phyloP scores from a whole-genome alignment of 78 protist species.

The Dictyostelium intermedium region DNA sequence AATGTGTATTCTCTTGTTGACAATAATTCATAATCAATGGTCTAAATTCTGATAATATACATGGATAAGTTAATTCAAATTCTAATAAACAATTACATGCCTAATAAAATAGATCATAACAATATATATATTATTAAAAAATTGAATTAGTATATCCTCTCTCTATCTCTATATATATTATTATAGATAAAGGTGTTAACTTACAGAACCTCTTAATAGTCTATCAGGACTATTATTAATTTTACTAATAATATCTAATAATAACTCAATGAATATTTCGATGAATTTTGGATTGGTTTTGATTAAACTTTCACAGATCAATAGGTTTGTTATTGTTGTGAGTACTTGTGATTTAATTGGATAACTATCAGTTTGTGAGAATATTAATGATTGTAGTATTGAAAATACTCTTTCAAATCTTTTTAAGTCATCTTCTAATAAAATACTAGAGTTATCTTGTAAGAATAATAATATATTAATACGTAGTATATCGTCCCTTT shows the following conservation, averaged over 20 bases:
- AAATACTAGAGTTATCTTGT: constrained; percentile 33
- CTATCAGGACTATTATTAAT: constrained; percentile 53
- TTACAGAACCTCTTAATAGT: constrained; percentile 63
- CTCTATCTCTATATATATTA: no score
- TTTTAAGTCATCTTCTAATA: constrained; percentile 62
- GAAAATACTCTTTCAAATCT: constrained; percentile 48
- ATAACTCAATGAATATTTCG: constrained; percentile 28
- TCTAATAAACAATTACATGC: constrained; percentile 72
- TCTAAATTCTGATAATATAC: constrained; percentile 35
- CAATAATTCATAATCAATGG: not conserved
- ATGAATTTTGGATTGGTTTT: constrained; percentile 60
- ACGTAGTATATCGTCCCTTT: constrained; percentile 39
- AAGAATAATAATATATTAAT: constrained; percentile 49
- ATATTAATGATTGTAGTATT: constrained; percentile 42
- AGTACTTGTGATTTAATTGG: constrained; percentile 63
- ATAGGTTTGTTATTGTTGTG: constrained; percentile 40
- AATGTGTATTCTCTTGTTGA: constrained; percentile 53
- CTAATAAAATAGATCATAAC: not conserved
- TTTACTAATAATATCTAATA: constrained; percentile 42
- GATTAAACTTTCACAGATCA: constrained; percentile 51
- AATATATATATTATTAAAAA: no score
- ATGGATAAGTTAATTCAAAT: constrained; percentile 66
- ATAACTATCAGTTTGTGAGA: constrained; percentile 48
- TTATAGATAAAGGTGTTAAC: no score
- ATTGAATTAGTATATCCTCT: no score